These are phyloP conservation scores for Linnemannia hyalina DNA, from an alignment of 192 early-diverging fungal species.

Conservation along the genomic window DNA sequence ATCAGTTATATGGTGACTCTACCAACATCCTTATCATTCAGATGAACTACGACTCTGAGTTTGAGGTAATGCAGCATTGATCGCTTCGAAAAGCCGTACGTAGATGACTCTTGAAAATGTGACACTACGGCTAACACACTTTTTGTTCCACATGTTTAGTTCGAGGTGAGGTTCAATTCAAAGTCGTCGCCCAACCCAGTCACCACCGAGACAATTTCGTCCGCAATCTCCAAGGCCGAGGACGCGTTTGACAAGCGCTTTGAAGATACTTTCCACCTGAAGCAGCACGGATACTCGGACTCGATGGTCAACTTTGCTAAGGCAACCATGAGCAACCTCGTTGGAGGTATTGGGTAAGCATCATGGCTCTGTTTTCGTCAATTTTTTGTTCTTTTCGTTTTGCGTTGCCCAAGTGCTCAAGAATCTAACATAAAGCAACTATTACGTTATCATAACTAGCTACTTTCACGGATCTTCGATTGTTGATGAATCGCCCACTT, in stretches of 20 bases:
- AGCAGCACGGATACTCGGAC: constrained; percentile 72
- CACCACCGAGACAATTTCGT: constrained; percentile 16
- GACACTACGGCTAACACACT: not conserved
- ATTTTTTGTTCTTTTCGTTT: not conserved
- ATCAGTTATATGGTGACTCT: constrained; percentile 19
- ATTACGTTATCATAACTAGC: constrained; percentile 23
- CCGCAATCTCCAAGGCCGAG: constrained; percentile 43
- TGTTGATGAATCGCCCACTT: constrained; percentile 75
- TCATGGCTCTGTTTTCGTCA: not conserved
- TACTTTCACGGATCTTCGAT: constrained; percentile 85
- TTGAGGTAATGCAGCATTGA: constrained; percentile 65
- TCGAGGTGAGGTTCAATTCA: constrained; percentile 53
- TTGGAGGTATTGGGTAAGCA: constrained; percentile 89
- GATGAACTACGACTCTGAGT: constrained; percentile 70
- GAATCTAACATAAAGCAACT: not conserved
- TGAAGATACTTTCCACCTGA: constrained; percentile 77
- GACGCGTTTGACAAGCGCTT: constrained; percentile 78
- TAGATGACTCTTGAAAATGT: not conserved
- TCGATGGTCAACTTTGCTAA: constrained; percentile 80
- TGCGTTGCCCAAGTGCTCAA: not conserved
- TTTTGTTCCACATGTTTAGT: constrained; percentile 33
- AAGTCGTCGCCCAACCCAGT: constrained; percentile 42
- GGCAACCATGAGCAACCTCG: constrained; percentile 81
- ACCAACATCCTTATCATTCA: constrained; percentile 75
- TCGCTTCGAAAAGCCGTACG: too few species aligned